Percentiles rank a stretch among this genome's conserved stretches.
Evolutionary conservation across 345 rosid species (phyloP).

Genomic region (Aegle marmelos): DNA sequence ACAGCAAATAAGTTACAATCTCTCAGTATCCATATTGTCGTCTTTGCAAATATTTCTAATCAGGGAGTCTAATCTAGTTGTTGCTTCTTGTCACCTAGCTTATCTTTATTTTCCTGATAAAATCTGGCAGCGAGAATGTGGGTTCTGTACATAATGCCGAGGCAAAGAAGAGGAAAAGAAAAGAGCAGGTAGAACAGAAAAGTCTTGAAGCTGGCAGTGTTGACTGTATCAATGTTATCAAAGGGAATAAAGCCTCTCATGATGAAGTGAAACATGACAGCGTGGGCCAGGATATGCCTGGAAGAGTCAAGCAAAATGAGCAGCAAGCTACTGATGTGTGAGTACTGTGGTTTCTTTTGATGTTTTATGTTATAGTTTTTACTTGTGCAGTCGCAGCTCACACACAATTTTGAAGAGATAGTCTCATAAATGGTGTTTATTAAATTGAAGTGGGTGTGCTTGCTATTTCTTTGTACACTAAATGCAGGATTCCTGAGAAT

Average conservation of each 20-base stretch:
- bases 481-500: constrained; percentile 6
- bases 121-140: neutral
- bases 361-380: neutral
- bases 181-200: neutral
- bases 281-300: neutral
- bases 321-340: constrained; percentile 21
- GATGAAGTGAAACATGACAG: constrained; percentile 7
- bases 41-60: neutral
- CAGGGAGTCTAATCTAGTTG: neutral
- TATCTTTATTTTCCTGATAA: neutral
- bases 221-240: neutral
- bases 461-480: neutral
- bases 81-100: neutral
- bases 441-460: neutral
- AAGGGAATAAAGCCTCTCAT: neutral
- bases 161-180: constrained; percentile 21
- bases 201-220: constrained; percentile 1
- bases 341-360: constrained; percentile 16
- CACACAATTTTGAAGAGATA: neutral
- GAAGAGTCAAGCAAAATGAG: constrained; percentile 23
- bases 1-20: neutral
- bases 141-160: constrained; percentile 12
- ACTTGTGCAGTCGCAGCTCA: neutral
- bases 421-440: neutral
- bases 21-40: too few species aligned